Conservation (phyloP, 768 basidiomycete species). For the Mycena latifolia region DNA sequence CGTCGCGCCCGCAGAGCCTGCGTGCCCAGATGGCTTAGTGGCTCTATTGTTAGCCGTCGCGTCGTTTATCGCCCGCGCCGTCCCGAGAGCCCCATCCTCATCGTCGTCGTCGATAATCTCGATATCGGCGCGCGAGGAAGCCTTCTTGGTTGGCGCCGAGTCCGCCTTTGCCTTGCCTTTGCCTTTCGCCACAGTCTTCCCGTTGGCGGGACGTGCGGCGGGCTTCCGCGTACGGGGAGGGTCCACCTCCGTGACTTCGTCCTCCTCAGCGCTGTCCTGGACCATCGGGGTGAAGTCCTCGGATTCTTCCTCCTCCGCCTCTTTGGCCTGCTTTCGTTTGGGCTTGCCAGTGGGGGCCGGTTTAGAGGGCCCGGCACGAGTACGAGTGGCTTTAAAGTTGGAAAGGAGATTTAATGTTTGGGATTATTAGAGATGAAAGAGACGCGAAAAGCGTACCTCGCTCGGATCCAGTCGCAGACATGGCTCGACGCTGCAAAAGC, state of each 20-base stretch:
- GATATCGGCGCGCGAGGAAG: slow-evolving; percentile 14
- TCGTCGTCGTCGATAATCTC: slow-evolving; percentile 30
- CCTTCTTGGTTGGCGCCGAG: slow-evolving; percentile 15
- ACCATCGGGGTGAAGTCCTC: slow-evolving; percentile 12
- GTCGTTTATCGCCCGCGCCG: slow-evolving; percentile 28
- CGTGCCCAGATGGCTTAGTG: slow-evolving; percentile 4
- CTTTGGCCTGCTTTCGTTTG: slow-evolving; percentile 19
- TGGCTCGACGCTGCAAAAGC: not conserved
- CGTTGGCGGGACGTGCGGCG: slow-evolving; percentile 20
- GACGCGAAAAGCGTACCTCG: slow-evolving; percentile 27
- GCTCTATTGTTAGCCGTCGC: slow-evolving; percentile 16
- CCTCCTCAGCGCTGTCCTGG: slow-evolving; percentile 9
- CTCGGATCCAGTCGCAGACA: slow-evolving; percentile 29
- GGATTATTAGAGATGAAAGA: not conserved
- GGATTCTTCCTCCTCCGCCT: slow-evolving; percentile 24
- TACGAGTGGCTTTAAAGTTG: slow-evolving; percentile 5
- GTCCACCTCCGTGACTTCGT: slow-evolving; percentile 28
- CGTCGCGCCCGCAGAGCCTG: slow-evolving; percentile 1
- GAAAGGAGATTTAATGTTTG: not conserved
- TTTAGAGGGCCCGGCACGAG: slow-evolving; percentile 34
- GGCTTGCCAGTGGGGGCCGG: slow-evolving; percentile 20
- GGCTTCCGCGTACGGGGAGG: slow-evolving; percentile 27
- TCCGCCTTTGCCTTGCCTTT: slow-evolving; percentile 32
- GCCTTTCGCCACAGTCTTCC: slow-evolving; percentile 26
- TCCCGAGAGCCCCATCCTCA: slow-evolving; percentile 17